Evolutionary conservation across 805 yeast genomes (phyloP).

Genomic region (Candida insectalens): DNA sequence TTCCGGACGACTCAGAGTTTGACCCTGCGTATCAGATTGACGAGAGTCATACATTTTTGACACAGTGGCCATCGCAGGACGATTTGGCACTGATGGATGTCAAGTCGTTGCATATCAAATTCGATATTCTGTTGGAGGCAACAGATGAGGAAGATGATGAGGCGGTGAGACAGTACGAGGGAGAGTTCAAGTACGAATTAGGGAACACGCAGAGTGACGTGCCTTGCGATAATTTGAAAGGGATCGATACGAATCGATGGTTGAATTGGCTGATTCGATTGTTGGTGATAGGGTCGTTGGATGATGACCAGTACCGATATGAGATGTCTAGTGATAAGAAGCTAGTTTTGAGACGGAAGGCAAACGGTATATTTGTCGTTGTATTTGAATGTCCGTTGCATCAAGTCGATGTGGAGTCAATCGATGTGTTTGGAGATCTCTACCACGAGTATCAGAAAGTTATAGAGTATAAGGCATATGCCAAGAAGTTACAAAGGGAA

Average conservation of each 20-base stretch:
- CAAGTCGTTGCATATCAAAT: background rate
- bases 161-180: background rate
- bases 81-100: background rate
- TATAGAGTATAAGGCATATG: background rate
- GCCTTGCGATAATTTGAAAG: background rate
- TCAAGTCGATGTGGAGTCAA: background rate
- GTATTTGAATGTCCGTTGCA: background rate
- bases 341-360: background rate
- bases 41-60: background rate
- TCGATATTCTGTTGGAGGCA: constrained; percentile 1
- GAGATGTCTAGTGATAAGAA: background rate
- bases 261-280: constrained; percentile 1
- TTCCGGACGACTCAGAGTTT: background rate
- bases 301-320: background rate
- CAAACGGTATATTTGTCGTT: constrained; percentile 1
- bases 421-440: constrained; percentile 2
- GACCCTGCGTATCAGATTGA: background rate
- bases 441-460: background rate
- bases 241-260: background rate
- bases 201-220: too few species aligned
- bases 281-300: constrained; percentile 2
- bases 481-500: background rate
- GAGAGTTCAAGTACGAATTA: background rate
- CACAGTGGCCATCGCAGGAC: background rate
- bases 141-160: background rate